Conservation (phyloP, 768 basidiomycete species). For the Tulasnella sp. region DNA sequence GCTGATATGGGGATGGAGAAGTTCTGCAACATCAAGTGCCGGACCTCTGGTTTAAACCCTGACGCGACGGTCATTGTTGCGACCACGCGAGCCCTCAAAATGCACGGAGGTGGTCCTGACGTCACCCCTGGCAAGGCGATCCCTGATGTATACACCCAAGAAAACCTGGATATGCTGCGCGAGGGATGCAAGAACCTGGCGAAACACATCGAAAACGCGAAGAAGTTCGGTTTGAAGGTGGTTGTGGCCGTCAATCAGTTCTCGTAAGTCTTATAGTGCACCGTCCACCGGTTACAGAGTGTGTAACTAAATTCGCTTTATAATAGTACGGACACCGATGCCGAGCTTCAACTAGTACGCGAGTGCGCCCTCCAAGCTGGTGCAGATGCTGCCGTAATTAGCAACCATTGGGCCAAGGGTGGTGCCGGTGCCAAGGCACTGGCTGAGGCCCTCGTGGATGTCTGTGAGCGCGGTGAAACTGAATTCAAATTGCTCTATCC, state of each 20-base stretch:
- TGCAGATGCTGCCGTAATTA: conserved; percentile 90
- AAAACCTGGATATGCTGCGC: conserved; percentile 80
- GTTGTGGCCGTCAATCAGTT: conserved; percentile 95
- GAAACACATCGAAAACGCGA: conserved; percentile 89
- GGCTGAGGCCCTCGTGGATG: conserved; percentile 83
- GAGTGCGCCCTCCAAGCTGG: conserved; percentile 73
- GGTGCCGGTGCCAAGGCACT: conserved; percentile 83
- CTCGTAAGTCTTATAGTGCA: conserved; percentile 45
- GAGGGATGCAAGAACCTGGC: conserved; percentile 89
- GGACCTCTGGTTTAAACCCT: conserved; percentile 83
- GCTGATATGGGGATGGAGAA: conserved; percentile 99
- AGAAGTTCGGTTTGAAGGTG: conserved; percentile 94
- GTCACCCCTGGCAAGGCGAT: conserved; percentile 93
- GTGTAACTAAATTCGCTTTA: background rate
- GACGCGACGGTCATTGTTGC: conserved; percentile 95
- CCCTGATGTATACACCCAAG: conserved; percentile 87
- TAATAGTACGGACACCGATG: conserved; percentile 73
- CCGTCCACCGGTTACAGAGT: background rate
- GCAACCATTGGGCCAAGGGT: conserved; percentile 96
- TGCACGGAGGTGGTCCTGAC: conserved; percentile 98
- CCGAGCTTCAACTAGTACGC: conserved; percentile 80
- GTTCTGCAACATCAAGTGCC: conserved; percentile 99
- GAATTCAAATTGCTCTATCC: conserved; percentile 92
- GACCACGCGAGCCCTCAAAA: conserved; percentile 95
- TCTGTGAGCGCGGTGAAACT: conserved; percentile 68